phyloP scores from a whole-genome alignment of 805 yeast genomes.

The Monosporozyma unispora region DNA sequence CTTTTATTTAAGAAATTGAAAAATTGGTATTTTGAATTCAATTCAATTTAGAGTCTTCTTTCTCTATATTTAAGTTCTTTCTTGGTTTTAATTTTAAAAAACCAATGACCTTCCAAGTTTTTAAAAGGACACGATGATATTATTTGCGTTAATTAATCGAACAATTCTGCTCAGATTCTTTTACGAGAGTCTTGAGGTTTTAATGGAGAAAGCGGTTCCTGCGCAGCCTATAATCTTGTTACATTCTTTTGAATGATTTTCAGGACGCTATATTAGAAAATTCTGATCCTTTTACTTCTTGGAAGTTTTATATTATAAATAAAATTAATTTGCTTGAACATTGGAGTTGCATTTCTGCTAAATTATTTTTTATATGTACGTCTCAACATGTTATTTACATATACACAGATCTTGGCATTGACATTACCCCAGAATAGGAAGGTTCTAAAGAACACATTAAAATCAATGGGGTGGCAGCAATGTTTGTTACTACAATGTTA shows the following conservation, averaged over 20 bases:
- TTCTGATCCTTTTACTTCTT: slow-evolving; percentile 29
- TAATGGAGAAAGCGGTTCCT: slow-evolving; percentile 33
- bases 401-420: background rate
- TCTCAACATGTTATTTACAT: background rate
- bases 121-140: slow-evolving; percentile 31
- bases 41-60: background rate
- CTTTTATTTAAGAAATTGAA: background rate
- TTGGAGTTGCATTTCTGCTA: background rate
- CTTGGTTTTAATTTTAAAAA: slow-evolving; percentile 6
- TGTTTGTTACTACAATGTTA: too few relatives aligned
- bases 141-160: slow-evolving; percentile 29
- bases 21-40: background rate
- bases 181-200: slow-evolving; percentile 20
- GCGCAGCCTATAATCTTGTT: slow-evolving; percentile 32
- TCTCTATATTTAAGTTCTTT: background rate
- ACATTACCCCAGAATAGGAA: too few relatives aligned
- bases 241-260: slow-evolving; percentile 28
- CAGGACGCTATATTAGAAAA: slow-evolving; percentile 30
- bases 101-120: slow-evolving; percentile 33
- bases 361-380: background rate
- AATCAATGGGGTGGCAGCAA: too few relatives aligned
- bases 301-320: too few relatives aligned
- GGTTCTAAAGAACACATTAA: too few relatives aligned
- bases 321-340: background rate
- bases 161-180: slow-evolving; percentile 27